Conservation (phyloP, 2,329 filamentous ascomycete genomes). For the Curvularia hawaiiensis region DNA sequence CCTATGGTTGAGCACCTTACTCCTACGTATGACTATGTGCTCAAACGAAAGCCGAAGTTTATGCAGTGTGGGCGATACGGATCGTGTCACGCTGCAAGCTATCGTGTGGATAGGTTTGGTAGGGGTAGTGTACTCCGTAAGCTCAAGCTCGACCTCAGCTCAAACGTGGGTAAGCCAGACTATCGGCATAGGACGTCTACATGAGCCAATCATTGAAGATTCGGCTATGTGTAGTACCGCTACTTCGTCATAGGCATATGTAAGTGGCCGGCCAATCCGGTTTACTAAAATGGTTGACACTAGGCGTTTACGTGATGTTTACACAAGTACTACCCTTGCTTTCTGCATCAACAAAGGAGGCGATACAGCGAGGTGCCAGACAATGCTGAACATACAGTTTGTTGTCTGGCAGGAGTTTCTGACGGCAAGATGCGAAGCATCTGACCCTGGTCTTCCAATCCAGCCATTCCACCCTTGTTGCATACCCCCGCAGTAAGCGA, state of each 20-base stretch:
- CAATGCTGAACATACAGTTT: background rate
- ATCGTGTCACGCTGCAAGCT: background rate
- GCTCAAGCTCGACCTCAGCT: conserved; percentile 10
- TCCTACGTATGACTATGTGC: background rate
- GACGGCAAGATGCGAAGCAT: conserved; percentile 2
- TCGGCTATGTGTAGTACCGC: conserved; percentile 14
- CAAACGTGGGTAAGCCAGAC: conserved; percentile 13
- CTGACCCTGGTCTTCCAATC: background rate
- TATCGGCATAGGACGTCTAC: conserved; percentile 13
- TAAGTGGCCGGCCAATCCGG: conserved; percentile 20
- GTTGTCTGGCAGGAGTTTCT: background rate
- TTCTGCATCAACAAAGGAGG: background rate
- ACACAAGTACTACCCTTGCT: conserved; percentile 1
- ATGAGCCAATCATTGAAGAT: conserved; percentile 19
- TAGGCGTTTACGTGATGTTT: conserved; percentile 7
- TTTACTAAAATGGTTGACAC: conserved; percentile 7
- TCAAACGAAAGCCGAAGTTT: background rate
- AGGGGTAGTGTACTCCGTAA: background rate
- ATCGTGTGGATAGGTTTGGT: background rate
- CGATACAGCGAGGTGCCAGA: background rate
- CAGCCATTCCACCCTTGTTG: conserved; percentile 10
- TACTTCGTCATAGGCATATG: conserved; percentile 22
- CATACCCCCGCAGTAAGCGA: conserved; percentile 18
- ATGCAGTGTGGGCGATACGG: background rate
- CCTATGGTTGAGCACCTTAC: conserved; percentile 3